These are phyloP conservation scores for Boletus insuetus DNA, from an alignment of 768 basidiomycete species.

Conservation along the genomic window DNA sequence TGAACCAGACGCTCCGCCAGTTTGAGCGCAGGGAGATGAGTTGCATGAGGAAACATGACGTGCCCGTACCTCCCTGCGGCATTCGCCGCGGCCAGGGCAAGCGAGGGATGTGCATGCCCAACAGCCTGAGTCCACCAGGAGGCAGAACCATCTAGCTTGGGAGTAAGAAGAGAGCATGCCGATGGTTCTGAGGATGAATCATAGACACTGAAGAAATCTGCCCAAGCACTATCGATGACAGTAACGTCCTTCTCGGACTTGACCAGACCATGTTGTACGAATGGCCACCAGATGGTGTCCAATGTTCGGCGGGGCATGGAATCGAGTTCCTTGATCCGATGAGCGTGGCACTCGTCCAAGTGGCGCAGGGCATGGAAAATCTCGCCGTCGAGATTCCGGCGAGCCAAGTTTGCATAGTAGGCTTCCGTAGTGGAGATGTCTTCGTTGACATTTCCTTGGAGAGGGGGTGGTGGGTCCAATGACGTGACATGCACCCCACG, in stretches of 20 bases:
- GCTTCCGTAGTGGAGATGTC: slow-evolving; percentile 55
- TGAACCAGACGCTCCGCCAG: slow-evolving; percentile 77
- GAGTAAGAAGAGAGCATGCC: slow-evolving; percentile 42
- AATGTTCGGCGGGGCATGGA: slow-evolving; percentile 78
- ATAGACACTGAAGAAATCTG: slow-evolving; percentile 83
- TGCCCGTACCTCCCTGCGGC: slow-evolving; percentile 95
- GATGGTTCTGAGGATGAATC: slow-evolving; percentile 29
- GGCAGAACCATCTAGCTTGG: slow-evolving; percentile 87
- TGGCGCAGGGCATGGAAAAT: slow-evolving; percentile 50
- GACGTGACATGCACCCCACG: slow-evolving; percentile 56
- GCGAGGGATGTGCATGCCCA: slow-evolving; percentile 74
- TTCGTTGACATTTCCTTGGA: slow-evolving; percentile 38
- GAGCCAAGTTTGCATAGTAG: slow-evolving; percentile 65
- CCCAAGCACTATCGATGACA: slow-evolving; percentile 87
- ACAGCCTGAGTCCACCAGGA: slow-evolving; percentile 98
- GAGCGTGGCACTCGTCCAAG: slow-evolving; percentile 60
- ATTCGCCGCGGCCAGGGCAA: slow-evolving; percentile 83
- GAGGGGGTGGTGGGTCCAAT: slow-evolving; percentile 57
- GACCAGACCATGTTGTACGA: slow-evolving; percentile 84
- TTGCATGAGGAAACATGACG: slow-evolving; percentile 92
- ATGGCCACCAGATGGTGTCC: slow-evolving; percentile 93
- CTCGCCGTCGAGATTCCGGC: slow-evolving; percentile 33
- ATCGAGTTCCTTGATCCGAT: slow-evolving; percentile 69
- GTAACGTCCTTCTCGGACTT: slow-evolving; percentile 71
- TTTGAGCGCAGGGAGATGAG: slow-evolving; percentile 79